Evolutionary conservation across 78 protist genomes (phyloP), one percentile per base, ranked within the genome.

Genomic region (Mantamonas sphyraenae): DNA sequence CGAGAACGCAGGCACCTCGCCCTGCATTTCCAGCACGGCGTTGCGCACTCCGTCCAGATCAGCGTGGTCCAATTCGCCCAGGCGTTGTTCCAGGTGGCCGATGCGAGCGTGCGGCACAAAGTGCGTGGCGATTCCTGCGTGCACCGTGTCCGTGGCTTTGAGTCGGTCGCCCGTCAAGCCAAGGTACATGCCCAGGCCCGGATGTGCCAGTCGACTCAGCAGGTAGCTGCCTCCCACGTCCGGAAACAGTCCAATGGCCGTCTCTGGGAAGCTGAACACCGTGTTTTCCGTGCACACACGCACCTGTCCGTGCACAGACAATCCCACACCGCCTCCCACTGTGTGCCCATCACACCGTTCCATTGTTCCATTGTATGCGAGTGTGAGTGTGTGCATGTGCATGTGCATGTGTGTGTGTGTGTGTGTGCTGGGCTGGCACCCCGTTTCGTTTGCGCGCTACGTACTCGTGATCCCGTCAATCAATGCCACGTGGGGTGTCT

Each of bases 231-330:
- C 93, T 63, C 92, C 89, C 0, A 83, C 93, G 53, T 84, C 93
- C 34, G 86, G 79, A 72, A 88, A 88, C 71, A 86, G 65, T 39
- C 91, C 91, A n/a, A 86, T 86, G 22, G 65, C 79, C 34, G 78
- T 76, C 61, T 90, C 95, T 16, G 95, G 95, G 93, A 90, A 88
- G 28, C 93, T 93, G 58, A 90, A 85, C 19, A 88, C 45, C 0
- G 95, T 78, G 33, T n/a, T 73, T 45, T 90, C 92, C 2, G 95
- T 88, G 7, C 81, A 89, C 34, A 90, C 75, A 20, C 93, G 56
- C 71, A 73, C 68, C n/a, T 26, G 30, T 2, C 90, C 87, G 50
- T 85, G 88, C 38, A 85, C 69, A 3, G 90, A 80, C 17, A 86
- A 22, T 24, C 93, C 93, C 2, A 79, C 82, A 39, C 93, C 93